Percentiles rank a stretch among this genome's conserved stretches.
These are phyloP conservation scores for Podospora pseudopauciseta DNA, from an alignment of 495 filamentous ascomycete genomes.

Conservation along the genomic window DNA sequence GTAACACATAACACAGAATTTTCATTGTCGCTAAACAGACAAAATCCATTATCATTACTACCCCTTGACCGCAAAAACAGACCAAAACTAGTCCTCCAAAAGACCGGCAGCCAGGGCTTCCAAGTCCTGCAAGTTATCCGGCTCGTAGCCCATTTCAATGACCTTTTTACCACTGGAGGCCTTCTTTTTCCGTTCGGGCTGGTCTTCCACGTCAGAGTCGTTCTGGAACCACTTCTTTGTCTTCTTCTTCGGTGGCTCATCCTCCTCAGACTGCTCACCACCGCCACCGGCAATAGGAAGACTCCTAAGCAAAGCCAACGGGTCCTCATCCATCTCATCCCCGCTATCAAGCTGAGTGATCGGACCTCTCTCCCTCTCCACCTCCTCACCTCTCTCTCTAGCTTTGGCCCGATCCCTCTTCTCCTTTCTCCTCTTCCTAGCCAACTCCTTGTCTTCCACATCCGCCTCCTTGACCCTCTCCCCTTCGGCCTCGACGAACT, in stretches of 20 bases:
- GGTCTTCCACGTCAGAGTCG: constrained; percentile 41
- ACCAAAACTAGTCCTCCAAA: constrained; percentile 50
- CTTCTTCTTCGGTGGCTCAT: constrained; percentile 41
- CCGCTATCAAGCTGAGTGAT: constrained; percentile 28
- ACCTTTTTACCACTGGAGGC: constrained; percentile 44
- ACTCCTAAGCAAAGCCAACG: constrained; percentile 48
- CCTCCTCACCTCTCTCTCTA: constrained; percentile 59
- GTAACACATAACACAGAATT: neutral
- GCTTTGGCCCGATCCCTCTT: constrained; percentile 84
- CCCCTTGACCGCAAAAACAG: neutral
- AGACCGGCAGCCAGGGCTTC: constrained; percentile 83
- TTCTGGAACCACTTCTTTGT: constrained; percentile 49
- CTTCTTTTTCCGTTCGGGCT: constrained; percentile 39
- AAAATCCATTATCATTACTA: too few relatives aligned
- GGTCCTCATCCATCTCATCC: constrained; percentile 42
- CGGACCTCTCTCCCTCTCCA: constrained; percentile 32
- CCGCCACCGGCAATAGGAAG: constrained; percentile 45
- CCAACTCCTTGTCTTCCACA: constrained; percentile 73
- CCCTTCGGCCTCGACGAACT: constrained; percentile 71
- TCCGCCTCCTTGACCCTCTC: constrained; percentile 73
- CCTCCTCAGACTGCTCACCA: constrained; percentile 24
- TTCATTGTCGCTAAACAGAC: too few relatives aligned
- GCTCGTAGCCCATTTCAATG: constrained; percentile 57
- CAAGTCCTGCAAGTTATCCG: constrained; percentile 83
- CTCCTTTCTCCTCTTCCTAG: constrained; percentile 73